Percentiles rank a stretch among this genome's conserved stretches.
Evolutionary conservation across 2,329 filamentous ascomycete species (phyloP).

Genomic region (Allantophomopsis lycopodina): DNA sequence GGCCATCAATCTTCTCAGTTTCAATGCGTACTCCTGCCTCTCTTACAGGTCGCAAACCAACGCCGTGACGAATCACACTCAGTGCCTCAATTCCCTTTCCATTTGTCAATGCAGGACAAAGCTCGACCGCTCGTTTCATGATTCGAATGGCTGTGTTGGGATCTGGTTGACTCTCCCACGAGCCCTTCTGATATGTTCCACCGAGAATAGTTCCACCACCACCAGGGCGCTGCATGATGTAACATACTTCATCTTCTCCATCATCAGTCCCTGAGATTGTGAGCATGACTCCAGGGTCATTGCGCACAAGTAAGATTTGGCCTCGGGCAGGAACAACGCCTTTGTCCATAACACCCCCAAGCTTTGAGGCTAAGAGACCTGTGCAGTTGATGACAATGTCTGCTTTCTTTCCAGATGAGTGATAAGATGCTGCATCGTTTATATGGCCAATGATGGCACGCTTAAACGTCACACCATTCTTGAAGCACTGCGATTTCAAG

Average conservation of each 20-base stretch:
- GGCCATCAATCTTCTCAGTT: slow-evolving; percentile 39
- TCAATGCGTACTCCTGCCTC: slow-evolving; percentile 47
- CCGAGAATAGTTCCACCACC: slow-evolving; percentile 56
- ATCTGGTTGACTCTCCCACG: slow-evolving; percentile 50
- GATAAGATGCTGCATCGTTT: slow-evolving; percentile 47
- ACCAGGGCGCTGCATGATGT: slow-evolving; percentile 55
- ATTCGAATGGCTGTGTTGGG: slow-evolving; percentile 49
- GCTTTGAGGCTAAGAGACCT: slow-evolving; percentile 57
- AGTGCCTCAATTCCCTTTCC: slow-evolving; percentile 48
- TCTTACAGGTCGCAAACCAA: slow-evolving; percentile 50
- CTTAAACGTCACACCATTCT: slow-evolving; percentile 54
- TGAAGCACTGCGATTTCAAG: slow-evolving; percentile 68
- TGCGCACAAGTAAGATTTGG: slow-evolving; percentile 59
- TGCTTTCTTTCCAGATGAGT: slow-evolving; percentile 41
- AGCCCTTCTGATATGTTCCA: slow-evolving; percentile 50
- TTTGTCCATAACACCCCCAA: slow-evolving; percentile 71
- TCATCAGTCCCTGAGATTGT: slow-evolving; percentile 50
- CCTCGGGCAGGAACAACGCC: slow-evolving; percentile 65
- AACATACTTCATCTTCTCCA: slow-evolving; percentile 46
- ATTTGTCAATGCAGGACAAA: slow-evolving; percentile 38
- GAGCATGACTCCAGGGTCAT: slow-evolving; percentile 46
- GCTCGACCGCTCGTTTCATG: slow-evolving; percentile 48
- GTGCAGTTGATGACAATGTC: slow-evolving; percentile 76
- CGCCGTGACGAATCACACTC: slow-evolving; percentile 51
- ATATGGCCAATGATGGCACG: slow-evolving; percentile 57